Evolutionary conservation across 257 asterid genomes (phyloP).

Genomic region (Solanum pimpinellifolium): DNA sequence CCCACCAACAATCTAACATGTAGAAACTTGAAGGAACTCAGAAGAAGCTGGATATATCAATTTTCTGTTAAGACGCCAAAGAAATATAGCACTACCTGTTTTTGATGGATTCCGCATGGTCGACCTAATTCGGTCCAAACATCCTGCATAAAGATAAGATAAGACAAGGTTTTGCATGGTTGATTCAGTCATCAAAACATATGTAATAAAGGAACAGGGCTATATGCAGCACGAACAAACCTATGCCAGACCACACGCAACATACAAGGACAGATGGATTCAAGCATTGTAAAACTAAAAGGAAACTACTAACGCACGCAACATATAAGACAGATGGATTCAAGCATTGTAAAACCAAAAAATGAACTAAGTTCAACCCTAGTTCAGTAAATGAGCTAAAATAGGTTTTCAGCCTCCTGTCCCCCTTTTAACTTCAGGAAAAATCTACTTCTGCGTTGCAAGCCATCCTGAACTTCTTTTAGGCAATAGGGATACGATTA

Average conservation of each 20-base stretch:
- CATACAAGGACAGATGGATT: neutral
- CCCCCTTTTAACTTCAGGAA: neutral
- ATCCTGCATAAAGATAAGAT: constrained; percentile 34
- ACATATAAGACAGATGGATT: neutral
- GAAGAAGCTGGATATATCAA: neutral
- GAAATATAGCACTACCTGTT: constrained; percentile 34
- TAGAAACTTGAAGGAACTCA: neutral
- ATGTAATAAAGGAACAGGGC: neutral
- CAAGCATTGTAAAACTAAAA: neutral
- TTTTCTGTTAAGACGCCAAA: neutral
- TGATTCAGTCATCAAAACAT: neutral
- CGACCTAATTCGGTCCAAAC: constrained; percentile 89
- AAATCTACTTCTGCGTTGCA: neutral
- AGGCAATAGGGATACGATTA: neutral
- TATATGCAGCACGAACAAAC: neutral
- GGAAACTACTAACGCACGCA: neutral
- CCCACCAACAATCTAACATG: neutral
- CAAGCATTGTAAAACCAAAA: neutral
- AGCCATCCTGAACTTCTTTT: neutral
- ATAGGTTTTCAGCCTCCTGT: neutral
- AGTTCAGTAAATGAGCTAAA: neutral
- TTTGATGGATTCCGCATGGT: constrained; percentile 81
- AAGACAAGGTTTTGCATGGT: neutral
- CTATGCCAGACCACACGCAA: neutral
- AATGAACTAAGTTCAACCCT: neutral